Base-by-base conservation (phyloP, 495 filamentous ascomycete genomes). In the Rhypophila decipiens region DNA sequence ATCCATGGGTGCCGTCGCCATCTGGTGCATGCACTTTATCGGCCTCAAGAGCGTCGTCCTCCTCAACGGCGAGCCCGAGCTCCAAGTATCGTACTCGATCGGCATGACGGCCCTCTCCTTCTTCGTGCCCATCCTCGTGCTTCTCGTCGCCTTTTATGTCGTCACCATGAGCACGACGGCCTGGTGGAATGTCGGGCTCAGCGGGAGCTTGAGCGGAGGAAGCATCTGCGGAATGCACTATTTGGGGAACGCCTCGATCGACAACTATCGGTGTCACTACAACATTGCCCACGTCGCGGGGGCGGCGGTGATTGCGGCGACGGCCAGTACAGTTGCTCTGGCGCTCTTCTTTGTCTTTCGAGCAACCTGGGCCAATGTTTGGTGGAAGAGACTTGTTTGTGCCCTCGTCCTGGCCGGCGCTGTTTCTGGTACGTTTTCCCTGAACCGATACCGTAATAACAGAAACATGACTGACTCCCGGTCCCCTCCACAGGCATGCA, bases 211-310 rank as follows among this genome's bases (percentile, higher is more conserved):
- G 35, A 81, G 84, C 0, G 90, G 90, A 5, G 65, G 77, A 2
- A 78, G 86, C 17, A 82, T 94, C 44, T 86, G 84, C 45, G 90
- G 84, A 4, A 95, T 95, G 90, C 87, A 95, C 60, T 96, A 95
- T 54, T 68, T 94, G 37, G 88, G 88, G 21, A 87, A 94, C 57
- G 74, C 84, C 11, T 87, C 89, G 27, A 90, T 93, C 53, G 68
- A 71, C 12, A 93, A 95, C 61, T 96, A 95, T 57, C 52, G 55
- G 5, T 79, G 82, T 54, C 51, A 57, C 10, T 90, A 91, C 50
- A 24, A 52, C 7, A 52, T 64, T 10, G 63, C 59, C 4, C 77
- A 80, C 56, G 74, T 95, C n/a, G 63, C 81, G 7, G 88, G 80
- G 2, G 79, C 90, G 4, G 75, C 76, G 17, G 51, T 85, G 29